Conservation (phyloP, 495 filamentous ascomycete species). For the Neurospora cerealis region DNA sequence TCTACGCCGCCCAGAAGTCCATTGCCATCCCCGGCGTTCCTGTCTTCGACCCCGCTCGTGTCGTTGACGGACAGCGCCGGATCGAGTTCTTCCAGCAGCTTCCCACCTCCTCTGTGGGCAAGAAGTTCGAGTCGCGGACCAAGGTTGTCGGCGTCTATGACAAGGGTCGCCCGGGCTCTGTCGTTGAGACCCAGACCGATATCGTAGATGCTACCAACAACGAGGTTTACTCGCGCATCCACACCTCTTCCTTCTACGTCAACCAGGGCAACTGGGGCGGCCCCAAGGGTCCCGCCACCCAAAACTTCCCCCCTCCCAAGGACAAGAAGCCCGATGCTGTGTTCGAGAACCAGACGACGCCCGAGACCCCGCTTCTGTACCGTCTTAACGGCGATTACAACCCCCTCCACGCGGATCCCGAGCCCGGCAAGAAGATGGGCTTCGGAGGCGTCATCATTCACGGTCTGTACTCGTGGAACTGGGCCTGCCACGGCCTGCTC, state of each 20-base stretch:
- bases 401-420: conserved; percentile 76
- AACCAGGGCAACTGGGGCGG: conserved; percentile 84
- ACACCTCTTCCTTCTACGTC: conserved; percentile 66
- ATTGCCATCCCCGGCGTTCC: conserved; percentile 66
- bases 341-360: conserved; percentile 55
- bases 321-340: conserved; percentile 64
- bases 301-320: conserved; percentile 64
- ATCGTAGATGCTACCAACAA: conserved; percentile 61
- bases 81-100: conserved; percentile 70
- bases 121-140: conserved; percentile 63
- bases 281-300: conserved; percentile 72
- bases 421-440: conserved; percentile 78
- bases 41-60: conserved; percentile 60
- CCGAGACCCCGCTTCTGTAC: conserved; percentile 65
- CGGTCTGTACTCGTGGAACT: conserved; percentile 78
- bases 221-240: conserved; percentile 60
- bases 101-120: conserved; percentile 60
- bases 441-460: conserved; percentile 86
- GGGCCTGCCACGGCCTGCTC: conserved; percentile 64
- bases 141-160: conserved; percentile 85
- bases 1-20: conserved; percentile 56
- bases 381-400: conserved; percentile 88
- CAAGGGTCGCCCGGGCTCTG: conserved; percentile 76
- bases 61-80: conserved; percentile 78
- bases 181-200: conserved; percentile 69